Percentiles rank a stretch among this genome's conserved stretches.
Evolutionary conservation across 2,329 filamentous ascomycete genomes (phyloP).

Genomic region (Trichocomaceae sp.): DNA sequence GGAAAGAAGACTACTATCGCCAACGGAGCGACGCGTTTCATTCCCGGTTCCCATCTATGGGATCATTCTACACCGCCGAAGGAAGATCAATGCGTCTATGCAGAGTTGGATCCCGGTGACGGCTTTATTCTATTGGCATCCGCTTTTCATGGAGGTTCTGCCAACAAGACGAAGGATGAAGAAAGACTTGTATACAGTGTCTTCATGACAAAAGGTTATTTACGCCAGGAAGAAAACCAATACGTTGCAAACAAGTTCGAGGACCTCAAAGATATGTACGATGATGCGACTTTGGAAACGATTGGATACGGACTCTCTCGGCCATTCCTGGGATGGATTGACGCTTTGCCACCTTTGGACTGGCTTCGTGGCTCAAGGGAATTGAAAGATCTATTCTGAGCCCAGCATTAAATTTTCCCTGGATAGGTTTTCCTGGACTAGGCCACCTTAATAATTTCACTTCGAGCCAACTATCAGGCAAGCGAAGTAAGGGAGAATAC

Average conservation of each 20-base stretch:
- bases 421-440: too few species aligned
- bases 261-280: not conserved
- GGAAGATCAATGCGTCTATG: slow-evolving; percentile 18
- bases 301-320: not conserved
- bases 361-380: not conserved
- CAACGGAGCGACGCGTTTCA: slow-evolving; percentile 28
- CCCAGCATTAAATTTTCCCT: too few species aligned
- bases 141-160: slow-evolving; percentile 30
- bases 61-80: slow-evolving; percentile 13
- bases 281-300: not conserved
- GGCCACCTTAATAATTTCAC: too few species aligned
- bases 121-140: slow-evolving; percentile 33
- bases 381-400: not conserved
- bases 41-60: slow-evolving; percentile 6
- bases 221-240: slow-evolving; percentile 23
- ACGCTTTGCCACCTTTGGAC: not conserved
- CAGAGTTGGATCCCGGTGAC: slow-evolving; percentile 31
- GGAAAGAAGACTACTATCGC: slow-evolving; percentile 20
- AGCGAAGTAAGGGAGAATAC: too few species aligned
- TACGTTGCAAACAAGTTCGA: not conserved
- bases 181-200: slow-evolving; percentile 27
- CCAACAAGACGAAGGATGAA: slow-evolving; percentile 28
- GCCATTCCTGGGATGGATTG: not conserved
- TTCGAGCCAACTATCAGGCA: too few species aligned
- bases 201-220: slow-evolving; percentile 29